These are phyloP conservation scores for Orbilia ellipsospora DNA, from an alignment of 2,329 filamentous ascomycete species.

Conservation along the genomic window DNA sequence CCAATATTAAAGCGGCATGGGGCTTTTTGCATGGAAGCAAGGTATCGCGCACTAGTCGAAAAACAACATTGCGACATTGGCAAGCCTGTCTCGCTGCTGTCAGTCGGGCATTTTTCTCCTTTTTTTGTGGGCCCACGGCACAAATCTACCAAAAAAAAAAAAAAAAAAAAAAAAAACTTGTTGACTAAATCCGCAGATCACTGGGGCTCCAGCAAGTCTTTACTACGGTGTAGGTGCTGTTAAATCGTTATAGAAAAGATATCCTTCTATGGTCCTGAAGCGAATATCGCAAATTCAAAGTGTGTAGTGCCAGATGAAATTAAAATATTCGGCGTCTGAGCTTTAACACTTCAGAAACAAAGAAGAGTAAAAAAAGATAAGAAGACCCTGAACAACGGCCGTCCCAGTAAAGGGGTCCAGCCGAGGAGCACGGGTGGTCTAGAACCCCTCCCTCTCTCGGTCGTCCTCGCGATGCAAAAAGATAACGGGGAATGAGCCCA, in stretches of 20 bases:
- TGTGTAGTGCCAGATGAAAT: too few relatives aligned
- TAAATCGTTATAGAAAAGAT: not conserved
- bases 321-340: too few relatives aligned
- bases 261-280: not conserved
- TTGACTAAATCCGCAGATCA: not conserved
- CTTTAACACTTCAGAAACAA: too few relatives aligned
- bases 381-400: not conserved
- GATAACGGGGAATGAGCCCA: too few relatives aligned
- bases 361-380: too few relatives aligned
- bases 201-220: not conserved
- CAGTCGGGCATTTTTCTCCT: not conserved
- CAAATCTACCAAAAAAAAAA: not conserved
- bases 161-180: conserved; percentile 1
- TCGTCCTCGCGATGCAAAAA: not conserved
- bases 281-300: too few relatives aligned
- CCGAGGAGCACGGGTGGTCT: not conserved
- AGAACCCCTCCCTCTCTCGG: not conserved
- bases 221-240: not conserved
- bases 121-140: not conserved
- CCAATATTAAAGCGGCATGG: not conserved
- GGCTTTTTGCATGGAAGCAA: too few relatives aligned
- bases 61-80: conserved; percentile 1
- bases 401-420: conserved; percentile 4
- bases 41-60: too few relatives aligned
- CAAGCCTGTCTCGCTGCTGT: not conserved